Conservation (phyloP, 177 flowering plant species). For the Tripterygium wilfordii region DNA sequence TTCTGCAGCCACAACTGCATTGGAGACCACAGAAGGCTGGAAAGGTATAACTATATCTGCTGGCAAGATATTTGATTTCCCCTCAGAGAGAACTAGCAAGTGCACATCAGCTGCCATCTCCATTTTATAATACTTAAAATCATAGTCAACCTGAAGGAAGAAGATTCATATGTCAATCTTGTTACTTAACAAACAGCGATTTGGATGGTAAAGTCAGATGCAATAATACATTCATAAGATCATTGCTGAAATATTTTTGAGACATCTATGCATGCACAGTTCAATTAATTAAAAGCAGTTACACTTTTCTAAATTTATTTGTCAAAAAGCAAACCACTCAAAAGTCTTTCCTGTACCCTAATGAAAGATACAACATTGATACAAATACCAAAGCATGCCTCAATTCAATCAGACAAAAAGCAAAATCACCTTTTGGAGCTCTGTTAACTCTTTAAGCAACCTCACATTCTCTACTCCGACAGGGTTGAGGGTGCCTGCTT, state of each 20-base stretch:
- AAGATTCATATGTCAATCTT: background rate
- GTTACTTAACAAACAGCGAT: no score
- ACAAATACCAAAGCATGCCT: background rate
- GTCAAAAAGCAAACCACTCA: no score
- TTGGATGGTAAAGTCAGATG: no score
- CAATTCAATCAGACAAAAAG: background rate
- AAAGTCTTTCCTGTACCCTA: no score
- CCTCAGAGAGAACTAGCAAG: conserved; percentile 72
- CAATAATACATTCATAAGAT: no score
- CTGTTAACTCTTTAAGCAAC: conserved; percentile 57
- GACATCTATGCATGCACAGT: no score
- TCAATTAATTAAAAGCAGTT: no score
- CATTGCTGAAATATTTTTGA: no score
- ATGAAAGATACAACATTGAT: no score
- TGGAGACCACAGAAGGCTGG: conserved; percentile 42
- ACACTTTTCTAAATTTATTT: no score
- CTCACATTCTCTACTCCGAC: conserved; percentile 66
- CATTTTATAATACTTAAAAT: conserved; percentile 76
- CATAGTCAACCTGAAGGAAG: conserved; percentile 77
- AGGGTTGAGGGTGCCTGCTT: conserved; percentile 69
- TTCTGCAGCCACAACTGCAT: conserved; percentile 22
- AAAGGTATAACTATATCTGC: conserved; percentile 85
- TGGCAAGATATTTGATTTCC: conserved; percentile 80
- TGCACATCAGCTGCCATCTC: conserved; percentile 80
- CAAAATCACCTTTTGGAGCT: conserved; percentile 67